Base-by-base conservation (phyloP, 768 basidiomycete genomes). In the Coprinopsis sp. region DNA sequence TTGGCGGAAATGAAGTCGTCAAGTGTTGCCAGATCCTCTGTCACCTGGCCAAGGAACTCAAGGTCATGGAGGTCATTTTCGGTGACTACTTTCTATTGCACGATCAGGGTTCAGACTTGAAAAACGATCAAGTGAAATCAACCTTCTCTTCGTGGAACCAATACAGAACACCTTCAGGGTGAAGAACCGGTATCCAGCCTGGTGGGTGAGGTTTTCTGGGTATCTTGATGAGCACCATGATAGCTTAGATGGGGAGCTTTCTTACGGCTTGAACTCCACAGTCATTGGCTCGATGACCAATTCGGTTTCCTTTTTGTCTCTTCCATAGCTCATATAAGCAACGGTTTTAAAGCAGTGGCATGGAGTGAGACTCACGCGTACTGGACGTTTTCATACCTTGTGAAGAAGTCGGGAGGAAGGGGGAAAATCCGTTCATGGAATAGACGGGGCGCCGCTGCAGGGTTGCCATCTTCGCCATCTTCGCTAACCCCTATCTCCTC, bases 101-200 rank as follows among this genome's bases (percentile, higher is more conserved):
- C 27, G 24, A 27, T 29, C 18, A 45, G 27, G 16, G 12, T 33
- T 24, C 27, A 13, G 46, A n/a, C 18, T 37, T 28, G 42, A 27
- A 44, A 33, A 38, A 5, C 18, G 12, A 21, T 33, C 22, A 24
- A 31, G 12, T 10, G 31, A 22, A 11, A 54, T 68, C 8, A 38
- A 80, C 81, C 63, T 70, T 71, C 3, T 64, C 52, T 37, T 47
- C 16, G 46, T 81, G 66, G 51, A 69, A 71, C 46, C 77, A 85
- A 54, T 83, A 85, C 14, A 74, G 67, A 13, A 68, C 72, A 5
- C 83, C 83, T 59, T 85, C 82, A 0, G 82, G 81, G 52, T 84
- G 83, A 2, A 66, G 60, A 27, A 65, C 63, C 1, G 70, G 58
- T 6, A 28, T 58, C 83, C 83, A 84, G 0, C 68, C 73, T 13